These are phyloP conservation scores for Gamsiella multidivaricata DNA, from an alignment of 192 early-diverging fungal genomes.

Conservation along the genomic window DNA sequence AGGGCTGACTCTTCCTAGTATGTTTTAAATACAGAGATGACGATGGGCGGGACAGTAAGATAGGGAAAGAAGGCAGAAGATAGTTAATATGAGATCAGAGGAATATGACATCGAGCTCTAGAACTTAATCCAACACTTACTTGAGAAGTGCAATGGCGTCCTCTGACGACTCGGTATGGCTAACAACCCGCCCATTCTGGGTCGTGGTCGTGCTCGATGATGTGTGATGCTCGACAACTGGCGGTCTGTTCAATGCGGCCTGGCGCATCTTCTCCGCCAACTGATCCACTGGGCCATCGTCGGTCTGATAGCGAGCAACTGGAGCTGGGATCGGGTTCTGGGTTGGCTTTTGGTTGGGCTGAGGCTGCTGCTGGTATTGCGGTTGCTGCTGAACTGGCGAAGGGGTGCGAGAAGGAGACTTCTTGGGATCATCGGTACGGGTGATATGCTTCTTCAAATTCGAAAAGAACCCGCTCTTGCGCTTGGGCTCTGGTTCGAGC, in stretches of 20 bases:
- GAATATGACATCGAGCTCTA: background rate
- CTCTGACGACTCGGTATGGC: conserved; percentile 8
- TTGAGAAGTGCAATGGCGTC: conserved; percentile 39
- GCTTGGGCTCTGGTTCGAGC: conserved; percentile 18
- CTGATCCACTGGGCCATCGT: conserved; percentile 28
- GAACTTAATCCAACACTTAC: conserved; percentile 22
- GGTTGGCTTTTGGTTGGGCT: background rate
- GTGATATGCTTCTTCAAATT: conserved; percentile 28
- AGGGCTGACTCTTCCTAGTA: conserved; percentile 26
- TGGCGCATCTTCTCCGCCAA: conserved; percentile 43
- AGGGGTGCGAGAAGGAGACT: conserved; percentile 1
- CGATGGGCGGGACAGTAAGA: background rate
- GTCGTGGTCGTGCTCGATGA: conserved; percentile 8
- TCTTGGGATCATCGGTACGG: conserved; percentile 18
- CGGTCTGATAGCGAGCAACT: conserved; percentile 18
- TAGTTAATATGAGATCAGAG: conserved; percentile 12
- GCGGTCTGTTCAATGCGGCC: conserved; percentile 18
- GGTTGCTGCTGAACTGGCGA: conserved; percentile 14
- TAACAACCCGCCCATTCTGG: conserved; percentile 15
- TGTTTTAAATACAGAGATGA: background rate
- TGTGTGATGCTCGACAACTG: conserved; percentile 2
- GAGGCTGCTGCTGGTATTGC: background rate
- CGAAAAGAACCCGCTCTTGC: conserved; percentile 31
- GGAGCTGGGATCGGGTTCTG: conserved; percentile 5
- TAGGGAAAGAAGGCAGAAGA: background rate